Evolutionary conservation across 2,329 filamentous ascomycete genomes (phyloP).

Genomic region (Penicillium concentricum): DNA sequence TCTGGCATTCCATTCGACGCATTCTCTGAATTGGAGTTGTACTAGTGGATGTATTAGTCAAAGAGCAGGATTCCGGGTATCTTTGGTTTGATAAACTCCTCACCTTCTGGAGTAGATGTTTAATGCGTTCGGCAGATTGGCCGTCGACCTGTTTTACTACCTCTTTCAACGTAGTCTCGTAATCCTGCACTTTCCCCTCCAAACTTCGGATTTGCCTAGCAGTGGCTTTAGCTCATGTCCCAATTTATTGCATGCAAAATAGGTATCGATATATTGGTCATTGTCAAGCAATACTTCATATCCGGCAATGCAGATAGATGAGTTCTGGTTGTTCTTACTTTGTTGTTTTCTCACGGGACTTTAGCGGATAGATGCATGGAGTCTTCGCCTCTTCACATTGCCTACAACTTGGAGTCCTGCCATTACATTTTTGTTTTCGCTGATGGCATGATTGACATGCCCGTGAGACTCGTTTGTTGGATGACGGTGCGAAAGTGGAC

Average conservation of each 20-base stretch:
- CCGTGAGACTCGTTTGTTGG: constrained; percentile 32
- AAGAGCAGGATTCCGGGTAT: not conserved
- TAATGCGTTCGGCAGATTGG: not conserved
- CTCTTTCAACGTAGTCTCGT: constrained; percentile 8
- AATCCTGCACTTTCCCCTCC: not conserved
- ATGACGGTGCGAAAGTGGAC: constrained; percentile 12
- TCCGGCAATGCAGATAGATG: not conserved
- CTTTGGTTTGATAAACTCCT: not conserved
- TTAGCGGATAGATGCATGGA: constrained; percentile 40
- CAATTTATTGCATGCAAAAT: not conserved
- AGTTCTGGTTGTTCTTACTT: constrained; percentile 24
- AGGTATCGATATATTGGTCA: not conserved
- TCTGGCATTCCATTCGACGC: not conserved
- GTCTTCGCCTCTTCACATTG: constrained; percentile 42
- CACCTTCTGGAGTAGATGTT: constrained; percentile 5
- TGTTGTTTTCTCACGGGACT: constrained; percentile 39
- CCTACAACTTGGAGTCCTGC: constrained; percentile 41
- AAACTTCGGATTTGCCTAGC: constrained; percentile 7
- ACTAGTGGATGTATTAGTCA: not conserved
- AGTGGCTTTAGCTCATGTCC: not conserved
- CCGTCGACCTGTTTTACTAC: not conserved
- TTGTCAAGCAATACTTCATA: not conserved
- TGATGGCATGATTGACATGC: constrained; percentile 45
- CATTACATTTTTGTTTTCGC: constrained; percentile 47
- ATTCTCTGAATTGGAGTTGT: not conserved